Conservation (phyloP, 306 rosid species). For the Acacia melanoxylon region DNA sequence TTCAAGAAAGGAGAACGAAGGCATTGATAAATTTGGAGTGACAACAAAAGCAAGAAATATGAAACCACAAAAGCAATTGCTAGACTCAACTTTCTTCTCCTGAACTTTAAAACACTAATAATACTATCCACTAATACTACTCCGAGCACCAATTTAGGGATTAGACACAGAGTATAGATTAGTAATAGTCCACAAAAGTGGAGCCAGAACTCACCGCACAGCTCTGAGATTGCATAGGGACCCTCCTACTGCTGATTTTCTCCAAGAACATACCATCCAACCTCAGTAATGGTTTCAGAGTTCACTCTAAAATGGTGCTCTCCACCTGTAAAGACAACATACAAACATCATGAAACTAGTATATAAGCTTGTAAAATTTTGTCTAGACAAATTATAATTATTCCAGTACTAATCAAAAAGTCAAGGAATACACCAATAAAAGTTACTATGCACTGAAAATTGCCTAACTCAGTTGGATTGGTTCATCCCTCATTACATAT, state of each 20-base stretch:
- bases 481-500: neutral
- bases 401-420: neutral
- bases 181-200: neutral
- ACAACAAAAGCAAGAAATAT: slow-evolving; percentile 16
- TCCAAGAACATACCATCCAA: slow-evolving; percentile 85
- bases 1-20: slow-evolving; percentile 37
- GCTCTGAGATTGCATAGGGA: slow-evolving; percentile 78
- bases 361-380: neutral
- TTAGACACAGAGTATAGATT: neutral
- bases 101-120: neutral
- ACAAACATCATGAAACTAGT: neutral
- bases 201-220: slow-evolving; percentile 65
- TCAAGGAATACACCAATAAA: neutral
- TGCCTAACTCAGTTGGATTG: neutral
- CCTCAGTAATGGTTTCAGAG: slow-evolving; percentile 36
- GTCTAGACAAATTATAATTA: neutral
- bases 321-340: slow-evolving; percentile 31
- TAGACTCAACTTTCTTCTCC: slow-evolving; percentile 17
- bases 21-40: slow-evolving; percentile 8
- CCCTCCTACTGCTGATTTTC: slow-evolving; percentile 82
- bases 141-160: neutral
- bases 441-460: neutral
- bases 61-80: neutral
- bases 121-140: neutral
- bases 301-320: neutral